Conservation (phyloP, 2,329 filamentous ascomycete genomes). For the Colletotrichum lindemuthianum region DNA sequence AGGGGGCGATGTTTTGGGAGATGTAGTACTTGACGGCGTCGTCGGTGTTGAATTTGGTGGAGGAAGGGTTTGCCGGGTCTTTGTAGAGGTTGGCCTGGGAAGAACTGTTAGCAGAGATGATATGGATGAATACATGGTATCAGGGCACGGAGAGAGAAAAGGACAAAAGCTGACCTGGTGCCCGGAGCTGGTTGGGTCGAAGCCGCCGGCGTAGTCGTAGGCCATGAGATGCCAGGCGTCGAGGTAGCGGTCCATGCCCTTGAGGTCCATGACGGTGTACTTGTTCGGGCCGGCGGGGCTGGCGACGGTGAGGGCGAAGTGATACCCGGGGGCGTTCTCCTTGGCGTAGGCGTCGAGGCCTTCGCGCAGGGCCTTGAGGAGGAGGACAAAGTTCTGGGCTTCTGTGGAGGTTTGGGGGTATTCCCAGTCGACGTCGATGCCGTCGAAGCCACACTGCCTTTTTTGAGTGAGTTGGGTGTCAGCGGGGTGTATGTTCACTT, state of each 20-base stretch:
- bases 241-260: conserved; percentile 64
- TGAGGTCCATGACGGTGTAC: conserved; percentile 61
- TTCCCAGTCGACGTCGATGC: conserved; percentile 68
- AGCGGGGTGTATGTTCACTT: too few relatives aligned
- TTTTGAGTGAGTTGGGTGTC: too few relatives aligned
- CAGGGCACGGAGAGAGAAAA: too few relatives aligned
- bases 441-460: conserved; percentile 71
- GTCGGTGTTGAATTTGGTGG: conserved; percentile 76
- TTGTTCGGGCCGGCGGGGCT: conserved; percentile 59
- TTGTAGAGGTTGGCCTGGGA: conserved; percentile 76
- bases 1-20: conserved; percentile 62
- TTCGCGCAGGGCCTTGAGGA: conserved; percentile 54
- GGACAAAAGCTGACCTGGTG: too few relatives aligned
- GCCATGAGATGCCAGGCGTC: conserved; percentile 74
- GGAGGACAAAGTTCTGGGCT: conserved; percentile 51
- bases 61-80: conserved; percentile 58
- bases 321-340: conserved; percentile 52
- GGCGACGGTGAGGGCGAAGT: conserved; percentile 63
- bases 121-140: too few relatives aligned
- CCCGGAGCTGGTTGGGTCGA: conserved; percentile 58
- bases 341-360: conserved; percentile 56
- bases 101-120: too few relatives aligned
- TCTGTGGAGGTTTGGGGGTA: conserved; percentile 55
- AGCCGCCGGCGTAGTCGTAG: conserved; percentile 77
- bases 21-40: conserved; percentile 73